These are phyloP conservation scores for Eragrostis curvula DNA, from an alignment of 176 grass and related monocot genomes.

Conservation along the genomic window DNA sequence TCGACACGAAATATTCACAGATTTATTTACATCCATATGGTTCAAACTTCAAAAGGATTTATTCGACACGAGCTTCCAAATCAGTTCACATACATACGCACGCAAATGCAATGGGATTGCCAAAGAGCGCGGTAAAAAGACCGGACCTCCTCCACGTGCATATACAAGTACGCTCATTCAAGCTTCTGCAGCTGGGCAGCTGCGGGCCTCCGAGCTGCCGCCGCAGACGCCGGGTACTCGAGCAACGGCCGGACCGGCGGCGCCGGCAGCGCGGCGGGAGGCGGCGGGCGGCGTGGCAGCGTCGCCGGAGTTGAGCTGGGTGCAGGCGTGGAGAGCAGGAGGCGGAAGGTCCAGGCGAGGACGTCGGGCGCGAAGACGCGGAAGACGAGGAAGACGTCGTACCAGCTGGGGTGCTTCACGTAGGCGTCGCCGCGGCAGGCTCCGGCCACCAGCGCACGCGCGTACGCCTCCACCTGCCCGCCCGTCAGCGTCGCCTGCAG, in stretches of 20 bases:
- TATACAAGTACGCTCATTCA: no score
- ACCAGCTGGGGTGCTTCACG: conserved; percentile 70
- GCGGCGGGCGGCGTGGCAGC: not conserved
- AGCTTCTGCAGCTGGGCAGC: conserved; percentile 35
- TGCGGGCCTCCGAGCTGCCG: conserved; percentile 22
- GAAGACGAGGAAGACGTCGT: conserved; percentile 84
- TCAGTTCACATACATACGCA: not conserved
- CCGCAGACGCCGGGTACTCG: conserved; percentile 36
- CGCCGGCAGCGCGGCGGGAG: conserved; percentile 39
- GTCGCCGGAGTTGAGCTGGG: no score
- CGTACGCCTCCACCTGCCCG: conserved; percentile 54
- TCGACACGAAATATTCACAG: not conserved
- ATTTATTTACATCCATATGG: not conserved
- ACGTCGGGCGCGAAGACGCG: conserved; percentile 78
- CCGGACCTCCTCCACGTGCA: not conserved
- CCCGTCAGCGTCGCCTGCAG: conserved; percentile 33
- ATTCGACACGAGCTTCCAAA: not conserved
- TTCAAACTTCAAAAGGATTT: not conserved
- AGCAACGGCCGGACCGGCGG: conserved; percentile 43
- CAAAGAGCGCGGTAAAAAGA: not conserved
- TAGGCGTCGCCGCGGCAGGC: conserved; percentile 76
- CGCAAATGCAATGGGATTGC: not conserved
- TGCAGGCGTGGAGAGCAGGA: conserved; percentile 51
- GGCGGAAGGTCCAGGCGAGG: conserved; percentile 76
- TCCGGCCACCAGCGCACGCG: conserved; percentile 68